Evolutionary conservation across 2,329 filamentous ascomycete species (phyloP), one percentile per base, ranked within the genome.

Genomic region (Colletotrichum sp.): DNA sequence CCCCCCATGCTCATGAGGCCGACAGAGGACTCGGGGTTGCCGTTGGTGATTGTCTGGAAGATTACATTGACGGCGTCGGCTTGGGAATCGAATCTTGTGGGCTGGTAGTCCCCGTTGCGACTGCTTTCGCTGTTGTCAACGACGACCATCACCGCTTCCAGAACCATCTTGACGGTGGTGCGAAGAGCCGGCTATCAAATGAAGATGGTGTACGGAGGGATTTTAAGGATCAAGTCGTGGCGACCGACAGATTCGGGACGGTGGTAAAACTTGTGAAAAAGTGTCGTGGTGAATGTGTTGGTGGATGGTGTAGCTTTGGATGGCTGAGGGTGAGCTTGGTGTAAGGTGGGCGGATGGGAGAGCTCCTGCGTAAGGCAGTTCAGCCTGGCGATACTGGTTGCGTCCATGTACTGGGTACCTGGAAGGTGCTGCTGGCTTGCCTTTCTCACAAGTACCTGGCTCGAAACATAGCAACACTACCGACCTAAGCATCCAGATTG

Each of bases 141-240:
- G 91, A 99, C 93, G 86, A 99, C 95, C 96, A 99, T 99, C 78
- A 98, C 98, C 89, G 97, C 98, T 93, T 99, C 97, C 87, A 99
- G 93, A 88, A 94, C 95, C 97, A 99, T 99, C 84, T 90, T 96
- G 92, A 86, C 87, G 86, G 86, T 82, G 79, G 78, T 78, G 76
- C 65, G 79, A 69, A 71, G 29, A 30, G 27, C 44, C 32, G 57
- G 30, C 30, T 62, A 64, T 67, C 32, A 25, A 34, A 19, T n/a
- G 25, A 15, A 30, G 13, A 52, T 22, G 16, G 27, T 39, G 5
- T 57, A 44, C n/a, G 44, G 27, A n/a, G 25, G n/a, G n/a, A 11
- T 16, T 36, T 25, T 19, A 34, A 22, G 11, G 52, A 55, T 30
- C 22, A 25, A 34, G 12, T 49, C 29, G 49, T 34, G 29, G 39